Evolutionary conservation across 352 stramenopile genomes (phyloP).

Genomic region (Plasmopara viticola): DNA sequence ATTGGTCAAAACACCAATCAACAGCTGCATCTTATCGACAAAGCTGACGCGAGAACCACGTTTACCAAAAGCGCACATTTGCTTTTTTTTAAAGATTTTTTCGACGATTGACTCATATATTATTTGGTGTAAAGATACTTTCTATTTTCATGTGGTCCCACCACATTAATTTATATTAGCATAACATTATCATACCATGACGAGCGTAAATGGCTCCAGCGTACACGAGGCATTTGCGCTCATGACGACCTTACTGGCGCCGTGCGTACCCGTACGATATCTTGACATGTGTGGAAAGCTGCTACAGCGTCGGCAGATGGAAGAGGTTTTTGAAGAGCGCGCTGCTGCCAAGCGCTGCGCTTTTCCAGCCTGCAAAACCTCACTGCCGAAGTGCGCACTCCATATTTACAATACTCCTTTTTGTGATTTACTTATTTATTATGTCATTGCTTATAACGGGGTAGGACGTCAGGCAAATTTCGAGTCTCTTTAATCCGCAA

Average conservation of each 20-base stretch:
- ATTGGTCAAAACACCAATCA: conserved; percentile 10
- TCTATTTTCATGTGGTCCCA: conserved; percentile 6
- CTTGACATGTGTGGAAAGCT: conserved; percentile 60
- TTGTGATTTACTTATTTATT: too few relatives aligned
- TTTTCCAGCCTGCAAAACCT: conserved; percentile 63
- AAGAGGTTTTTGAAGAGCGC: conserved; percentile 80
- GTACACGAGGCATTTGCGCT: conserved; percentile 74
- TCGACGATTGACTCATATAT: neutral
- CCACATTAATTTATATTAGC: neutral
- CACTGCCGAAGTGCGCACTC: conserved; percentile 34
- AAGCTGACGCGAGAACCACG: conserved; percentile 7
- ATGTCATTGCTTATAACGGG: neutral
- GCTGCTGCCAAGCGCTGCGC: conserved; percentile 58
- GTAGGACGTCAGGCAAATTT: conserved; percentile 57
- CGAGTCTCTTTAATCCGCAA: conserved; percentile 65
- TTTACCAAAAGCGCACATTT: neutral
- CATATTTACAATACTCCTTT: neutral
- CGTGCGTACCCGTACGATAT: conserved; percentile 53
- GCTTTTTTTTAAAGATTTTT: neutral
- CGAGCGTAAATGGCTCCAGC: conserved; percentile 38
- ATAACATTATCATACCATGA: conserved; percentile 8
- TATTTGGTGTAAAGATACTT: neutral
- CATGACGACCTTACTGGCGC: conserved; percentile 72
- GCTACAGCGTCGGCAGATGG: conserved; percentile 71
- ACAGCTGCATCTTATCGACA: conserved; percentile 8